Evolutionary conservation across 2,329 filamentous ascomycete species (phyloP).

Genomic region (Blastomyces percursus): DNA sequence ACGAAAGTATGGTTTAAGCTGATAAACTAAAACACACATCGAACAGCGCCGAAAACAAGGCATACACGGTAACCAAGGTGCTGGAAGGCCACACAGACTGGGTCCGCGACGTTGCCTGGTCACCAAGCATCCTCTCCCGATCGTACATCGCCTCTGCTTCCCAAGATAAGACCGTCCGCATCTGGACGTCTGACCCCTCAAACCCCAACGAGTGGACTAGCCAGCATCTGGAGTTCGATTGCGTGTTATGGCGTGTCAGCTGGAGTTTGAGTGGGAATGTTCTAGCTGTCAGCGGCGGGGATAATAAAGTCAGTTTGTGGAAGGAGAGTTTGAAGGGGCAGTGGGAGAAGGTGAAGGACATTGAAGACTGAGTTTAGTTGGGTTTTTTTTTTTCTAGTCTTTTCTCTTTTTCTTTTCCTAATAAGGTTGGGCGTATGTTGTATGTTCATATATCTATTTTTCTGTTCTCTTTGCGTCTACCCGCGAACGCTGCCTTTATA

Average conservation of each 20-base stretch:
- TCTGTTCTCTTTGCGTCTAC: neutral
- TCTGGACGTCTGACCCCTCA: constrained; percentile 74
- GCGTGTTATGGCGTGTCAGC: constrained; percentile 87
- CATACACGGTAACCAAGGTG: constrained; percentile 43
- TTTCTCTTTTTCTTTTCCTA: neutral
- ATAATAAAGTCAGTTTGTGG: constrained; percentile 96
- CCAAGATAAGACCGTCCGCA: constrained; percentile 93
- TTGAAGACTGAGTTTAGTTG: constrained; percentile 58
- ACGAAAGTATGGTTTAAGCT: neutral
- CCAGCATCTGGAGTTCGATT: constrained; percentile 78
- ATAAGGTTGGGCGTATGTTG: neutral
- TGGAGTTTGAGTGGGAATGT: constrained; percentile 98
- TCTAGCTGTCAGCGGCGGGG: constrained; percentile 79
- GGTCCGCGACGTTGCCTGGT: constrained; percentile 97
- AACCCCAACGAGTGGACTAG: constrained; percentile 66
- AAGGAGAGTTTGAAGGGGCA: constrained; percentile 95
- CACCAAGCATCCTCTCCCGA: constrained; percentile 86
- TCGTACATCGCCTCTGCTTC: constrained; percentile 92
- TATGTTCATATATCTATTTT: constrained; percentile 3
- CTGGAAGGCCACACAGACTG: constrained; percentile 82
- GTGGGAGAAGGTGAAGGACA: constrained; percentile 95
- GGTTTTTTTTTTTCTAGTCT: neutral
- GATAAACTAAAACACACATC: neutral
- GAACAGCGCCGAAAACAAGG: constrained; percentile 40
- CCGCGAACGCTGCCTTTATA: neutral